Evolutionary conservation across 768 basidiomycete genomes (phyloP), one percentile per base, ranked within the genome.

Genomic region (Leccinum ochraceum): DNA sequence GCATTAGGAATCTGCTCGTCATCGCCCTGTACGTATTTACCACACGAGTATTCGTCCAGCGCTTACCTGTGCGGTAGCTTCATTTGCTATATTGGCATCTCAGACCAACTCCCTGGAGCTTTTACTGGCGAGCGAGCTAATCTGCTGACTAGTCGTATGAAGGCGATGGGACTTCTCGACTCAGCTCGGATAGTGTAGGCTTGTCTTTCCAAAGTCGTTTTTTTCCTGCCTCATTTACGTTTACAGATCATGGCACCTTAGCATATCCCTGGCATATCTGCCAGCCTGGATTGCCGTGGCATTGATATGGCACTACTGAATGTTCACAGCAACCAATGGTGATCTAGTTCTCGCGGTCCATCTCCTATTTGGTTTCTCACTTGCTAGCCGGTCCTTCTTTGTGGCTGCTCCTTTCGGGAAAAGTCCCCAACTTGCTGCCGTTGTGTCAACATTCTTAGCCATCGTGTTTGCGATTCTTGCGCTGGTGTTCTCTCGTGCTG

Each of bases 111-210:
- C 2, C 87, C 91, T 13, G 91, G 90, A 3, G 80, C 86, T 8
- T 82, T 89, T 50, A 77, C 86, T 13, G 80, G 79, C 6, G 91
- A 93, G 70, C 79, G 89, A 46, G 86, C 90, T 0, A 80, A 77
- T 56, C 73, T 81, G 16, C 70, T 92, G 36, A 90, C 91, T 0
- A 75, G 83, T 8, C 89, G 92, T 68, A 83, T 92, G 80, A 87
- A 87, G 67, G 89, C 84, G 3, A 92, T 93, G 91, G 91, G 91
- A 8, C 78, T 91, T 13, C 72, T 82, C 7, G 89, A 91, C 66
- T 84, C 84, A 0, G 88, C 90, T 13, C 80, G 89, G 39, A 82
- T 89, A 53, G 61, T 85, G 82, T 84, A 67, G n/a, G 84, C 68
- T 11, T 44, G 48, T 36, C 10, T 14, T 32, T 42, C 2, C 16